Evolutionary conservation across 2,329 filamentous ascomycete species (phyloP), one percentile per base, ranked within the genome.

Genomic region (Xylariales sp.): DNA sequence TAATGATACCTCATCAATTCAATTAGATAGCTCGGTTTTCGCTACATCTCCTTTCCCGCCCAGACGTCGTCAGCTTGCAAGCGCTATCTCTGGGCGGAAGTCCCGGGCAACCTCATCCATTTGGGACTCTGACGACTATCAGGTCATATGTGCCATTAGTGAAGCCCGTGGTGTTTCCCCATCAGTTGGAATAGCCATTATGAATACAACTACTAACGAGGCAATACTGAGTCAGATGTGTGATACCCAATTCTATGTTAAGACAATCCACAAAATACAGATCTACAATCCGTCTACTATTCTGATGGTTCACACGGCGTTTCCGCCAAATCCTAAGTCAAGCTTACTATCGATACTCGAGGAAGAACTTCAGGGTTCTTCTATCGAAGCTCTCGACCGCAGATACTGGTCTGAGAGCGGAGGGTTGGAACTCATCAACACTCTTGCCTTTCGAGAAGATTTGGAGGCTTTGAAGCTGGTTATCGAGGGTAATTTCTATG

Each of bases 201-300:
- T 96, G 54, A 94, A 97, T 53, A 70, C 94, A 4, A 83, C 87
- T 29, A 90, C 87, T 3, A 86, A 85, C 27, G 88, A 95, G 61
- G 86, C 81, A 13, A 79, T 89, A 19, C 72, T 97, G 27, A 94
- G 88, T 54, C 88, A 96, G 54, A 91, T 97, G 46, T 89, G 85
- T 54, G 91, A 97, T 59, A 94, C 83, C 40, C 89, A 95, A 57
- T 94, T 89, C 23, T 97, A 95, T 56, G 82, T 89, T 40, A 83
- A 83, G 54, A 95, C 89, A 0, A 70, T 95, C 20, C 87, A 95
- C 60, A 95, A 96, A 57, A 73, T 97, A 23, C 77, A 78, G 37
- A 80, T 95, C 17, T 85, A 88, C 50, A 78, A 84, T 17, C 90
- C 91, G 0, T 85, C 83, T 2, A 80, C 83, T 46, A 85, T 96